A percentile compares a stretch with the other conserved stretches of the same genome.
phyloP scores from a whole-genome alignment of 2,329 filamentous ascomycete genomes.

The Pezicula radicicola region DNA sequence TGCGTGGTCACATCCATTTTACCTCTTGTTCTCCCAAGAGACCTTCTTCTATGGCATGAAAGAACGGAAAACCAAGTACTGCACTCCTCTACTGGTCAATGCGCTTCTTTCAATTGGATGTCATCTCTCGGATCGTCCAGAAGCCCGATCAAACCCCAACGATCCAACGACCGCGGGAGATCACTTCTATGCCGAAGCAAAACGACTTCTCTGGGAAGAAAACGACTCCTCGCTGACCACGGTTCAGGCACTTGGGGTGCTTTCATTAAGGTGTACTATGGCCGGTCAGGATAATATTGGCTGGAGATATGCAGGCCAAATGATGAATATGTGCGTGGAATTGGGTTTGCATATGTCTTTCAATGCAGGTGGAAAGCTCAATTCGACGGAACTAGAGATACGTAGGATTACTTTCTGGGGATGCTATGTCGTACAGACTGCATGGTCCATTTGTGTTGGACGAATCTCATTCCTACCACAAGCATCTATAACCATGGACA shows the following conservation, averaged over 20 bases:
- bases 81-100: conserved; percentile 38
- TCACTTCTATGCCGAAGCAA: conserved; percentile 70
- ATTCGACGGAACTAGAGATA: conserved; percentile 39
- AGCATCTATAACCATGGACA: conserved; percentile 44
- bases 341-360: conserved; percentile 14
- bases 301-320: conserved; percentile 69
- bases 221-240: conserved; percentile 64
- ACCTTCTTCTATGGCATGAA: conserved; percentile 14
- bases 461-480: conserved; percentile 43
- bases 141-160: conserved; percentile 58
- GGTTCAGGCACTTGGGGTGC: conserved; percentile 70
- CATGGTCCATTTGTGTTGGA: conserved; percentile 42
- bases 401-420: conserved; percentile 50
- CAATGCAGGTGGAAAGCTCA: conserved; percentile 19
- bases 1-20: conserved; percentile 72
- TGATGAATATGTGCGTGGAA: conserved; percentile 64
- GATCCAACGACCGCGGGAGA: conserved; percentile 67
- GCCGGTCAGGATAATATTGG: conserved; percentile 69
- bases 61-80: conserved; percentile 14
- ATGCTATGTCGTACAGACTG: conserved; percentile 43
- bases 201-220: conserved; percentile 53
- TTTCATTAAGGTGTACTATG: conserved; percentile 71
- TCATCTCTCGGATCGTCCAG: conserved; percentile 63
- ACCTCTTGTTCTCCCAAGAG: conserved; percentile 59
- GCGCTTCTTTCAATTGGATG: conserved; percentile 51